These are phyloP conservation scores for Diversispora eburnea DNA, from an alignment of 192 early-diverging fungal genomes.

Conservation along the genomic window DNA sequence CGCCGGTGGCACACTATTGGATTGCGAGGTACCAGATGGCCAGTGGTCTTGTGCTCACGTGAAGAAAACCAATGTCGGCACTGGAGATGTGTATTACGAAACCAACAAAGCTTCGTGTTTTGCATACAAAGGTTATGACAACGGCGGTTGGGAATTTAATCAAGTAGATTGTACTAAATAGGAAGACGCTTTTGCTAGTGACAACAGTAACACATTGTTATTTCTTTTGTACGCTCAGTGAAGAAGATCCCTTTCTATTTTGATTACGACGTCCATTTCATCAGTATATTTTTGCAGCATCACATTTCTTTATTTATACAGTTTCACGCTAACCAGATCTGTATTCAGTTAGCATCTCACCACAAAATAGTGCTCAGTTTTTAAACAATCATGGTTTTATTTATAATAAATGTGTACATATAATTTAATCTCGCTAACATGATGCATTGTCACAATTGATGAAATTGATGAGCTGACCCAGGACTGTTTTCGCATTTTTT, in stretches of 20 bases:
- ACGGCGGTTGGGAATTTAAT: conserved; percentile 4
- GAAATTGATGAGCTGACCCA: too few relatives aligned
- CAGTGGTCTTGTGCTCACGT: conserved; percentile 14
- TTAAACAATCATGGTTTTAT: background rate
- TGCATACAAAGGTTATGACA: background rate
- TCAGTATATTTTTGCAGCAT: background rate
- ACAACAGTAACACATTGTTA: conserved; percentile 12
- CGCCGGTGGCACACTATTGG: background rate
- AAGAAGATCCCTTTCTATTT: background rate
- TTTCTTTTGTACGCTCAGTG: conserved; percentile 16
- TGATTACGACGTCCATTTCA: background rate
- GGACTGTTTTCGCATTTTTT: too few relatives aligned
- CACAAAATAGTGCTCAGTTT: too few relatives aligned
- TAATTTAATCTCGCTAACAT: too few relatives aligned
- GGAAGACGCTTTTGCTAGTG: background rate
- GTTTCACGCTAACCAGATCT: too few relatives aligned
- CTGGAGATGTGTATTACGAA: background rate
- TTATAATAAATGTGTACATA: background rate
- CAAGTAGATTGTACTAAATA: background rate
- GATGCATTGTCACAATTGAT: too few relatives aligned
- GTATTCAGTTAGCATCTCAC: background rate
- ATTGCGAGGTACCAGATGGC: background rate
- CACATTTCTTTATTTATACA: background rate
- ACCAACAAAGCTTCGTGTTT: conserved; percentile 2
- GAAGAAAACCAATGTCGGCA: background rate